phyloP scores from a whole-genome alignment of 2,329 filamentous ascomycete genomes.

The Parastagonospora nodorum region DNA sequence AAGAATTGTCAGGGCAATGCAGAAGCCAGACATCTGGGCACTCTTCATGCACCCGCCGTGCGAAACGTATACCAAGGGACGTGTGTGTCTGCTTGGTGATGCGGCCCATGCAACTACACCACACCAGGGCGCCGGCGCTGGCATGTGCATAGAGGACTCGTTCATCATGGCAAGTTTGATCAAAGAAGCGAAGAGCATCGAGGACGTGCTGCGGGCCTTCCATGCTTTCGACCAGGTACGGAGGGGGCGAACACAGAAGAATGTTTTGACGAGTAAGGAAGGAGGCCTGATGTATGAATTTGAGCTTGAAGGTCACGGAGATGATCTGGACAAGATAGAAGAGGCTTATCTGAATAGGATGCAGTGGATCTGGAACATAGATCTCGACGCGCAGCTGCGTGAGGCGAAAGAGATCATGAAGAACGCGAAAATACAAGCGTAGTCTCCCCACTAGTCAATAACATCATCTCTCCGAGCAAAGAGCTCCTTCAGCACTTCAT shows the following conservation, averaged over 20 bases:
- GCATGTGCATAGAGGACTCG: conserved; percentile 62
- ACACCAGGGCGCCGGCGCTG: conserved; percentile 62
- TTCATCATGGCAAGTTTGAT: conserved; percentile 37
- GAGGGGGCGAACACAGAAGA: conserved; percentile 34
- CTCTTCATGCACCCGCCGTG: conserved; percentile 61
- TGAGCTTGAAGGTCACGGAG: conserved; percentile 34
- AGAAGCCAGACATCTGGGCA: conserved; percentile 61
- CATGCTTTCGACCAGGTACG: conserved; percentile 35
- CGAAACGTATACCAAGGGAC: conserved; percentile 51
- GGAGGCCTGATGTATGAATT: conserved; percentile 49
- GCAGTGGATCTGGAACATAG: conserved; percentile 50
- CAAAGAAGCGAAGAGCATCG: conserved; percentile 30
- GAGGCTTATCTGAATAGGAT: conserved; percentile 37
- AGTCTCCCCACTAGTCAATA: conserved; percentile 52
- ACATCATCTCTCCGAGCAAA: conserved; percentile 77
- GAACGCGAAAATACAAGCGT: conserved; percentile 9
- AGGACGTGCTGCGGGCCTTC: conserved; percentile 43
- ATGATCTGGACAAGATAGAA: conserved; percentile 47
- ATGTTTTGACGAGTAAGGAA: conserved; percentile 35
- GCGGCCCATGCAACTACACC: conserved; percentile 62
- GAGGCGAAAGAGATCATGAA: conserved; percentile 37
- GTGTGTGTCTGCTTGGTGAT: conserved; percentile 59
- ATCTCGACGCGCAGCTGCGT: conserved; percentile 42
- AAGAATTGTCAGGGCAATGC: conserved; percentile 47
- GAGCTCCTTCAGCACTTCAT: conserved; percentile 76